Evolutionary conservation across 768 basidiomycete species (phyloP).

Genomic region (Leccinellum rugosiceps): DNA sequence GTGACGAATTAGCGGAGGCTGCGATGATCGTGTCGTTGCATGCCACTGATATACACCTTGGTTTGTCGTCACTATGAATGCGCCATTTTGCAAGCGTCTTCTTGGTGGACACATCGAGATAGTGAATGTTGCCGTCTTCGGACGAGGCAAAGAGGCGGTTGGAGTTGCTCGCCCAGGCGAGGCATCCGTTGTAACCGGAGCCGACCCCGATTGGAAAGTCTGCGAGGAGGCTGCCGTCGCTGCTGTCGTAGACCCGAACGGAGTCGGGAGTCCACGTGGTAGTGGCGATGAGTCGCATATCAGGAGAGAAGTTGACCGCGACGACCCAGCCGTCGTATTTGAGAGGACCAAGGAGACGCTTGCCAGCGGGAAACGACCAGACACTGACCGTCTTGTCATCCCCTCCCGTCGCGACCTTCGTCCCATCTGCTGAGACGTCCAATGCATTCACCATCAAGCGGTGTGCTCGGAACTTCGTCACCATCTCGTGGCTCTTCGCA

Average conservation of each 20-base stretch:
- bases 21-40: neutral
- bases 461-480: neutral
- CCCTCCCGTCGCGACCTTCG: neutral
- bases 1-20: neutral
- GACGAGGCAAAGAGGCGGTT: too few species aligned
- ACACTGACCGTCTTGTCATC: neutral
- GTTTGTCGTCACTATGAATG: too few species aligned
- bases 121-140: too few species aligned
- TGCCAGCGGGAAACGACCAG: neutral
- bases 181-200: too few species aligned
- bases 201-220: too few species aligned
- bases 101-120: too few species aligned
- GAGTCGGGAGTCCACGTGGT: neutral
- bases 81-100: too few species aligned
- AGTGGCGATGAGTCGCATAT: neutral
- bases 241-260: neutral
- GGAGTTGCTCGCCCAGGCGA: too few species aligned
- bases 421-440: neutral
- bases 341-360: neutral
- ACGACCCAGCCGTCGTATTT: too few species aligned
- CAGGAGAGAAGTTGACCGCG: neutral
- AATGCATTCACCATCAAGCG: neutral
- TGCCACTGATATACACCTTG: neutral
- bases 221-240: too few species aligned
- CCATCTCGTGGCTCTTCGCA: neutral